Evolutionary conservation across 176 grass and related monocot species (phyloP), one percentile per base, ranked within the genome.

Genomic region (Luzula sylvatica): DNA sequence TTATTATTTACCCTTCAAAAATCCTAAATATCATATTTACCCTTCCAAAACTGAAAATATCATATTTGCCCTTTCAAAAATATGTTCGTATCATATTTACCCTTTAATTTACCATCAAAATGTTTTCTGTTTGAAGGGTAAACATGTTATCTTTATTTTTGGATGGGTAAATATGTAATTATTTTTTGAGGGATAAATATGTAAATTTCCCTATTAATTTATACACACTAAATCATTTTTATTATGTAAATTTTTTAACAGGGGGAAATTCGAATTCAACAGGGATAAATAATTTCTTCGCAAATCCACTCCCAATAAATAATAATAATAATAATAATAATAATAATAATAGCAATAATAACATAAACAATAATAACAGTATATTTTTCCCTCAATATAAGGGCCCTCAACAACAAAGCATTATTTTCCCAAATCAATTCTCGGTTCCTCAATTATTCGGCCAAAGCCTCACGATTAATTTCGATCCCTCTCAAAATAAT

Each of bases 381-480:
- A 18, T 43, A 44, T 19, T 26, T 61, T 61, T 61, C 39, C 5
- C 57, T 46, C 22, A 35, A 35, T 61, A 61, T 4, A 42, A 41
- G 17, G 19, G 57, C 57, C 30, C 30, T 4, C 7, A 7, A 4
- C 60, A 64, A 16, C 60, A 35, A 64, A 49, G 14, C 4, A 5
- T 19, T 8, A 5, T 19, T 29, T 48, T 64, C 43, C 45, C 26
- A 64, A 45, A 64, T 15, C 60, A 64, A 45, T 26, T 30, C 47
- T 42, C 25, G n/a, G 14, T 50, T 3, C 60, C 43, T 49, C 42
- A 50, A 64, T 12, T 49, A 28, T 64, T 64, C 15, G 23, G 41
- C 24, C 60, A 64, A 49, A 64, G 47, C 9, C 23, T 64, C 44
- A 64, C 60, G 14, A 20, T 35, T 14, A 50, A 27, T 64, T 64